Conservation (phyloP, 2,329 filamentous ascomycete genomes). For the Pseudogymnoascus sp. region DNA sequence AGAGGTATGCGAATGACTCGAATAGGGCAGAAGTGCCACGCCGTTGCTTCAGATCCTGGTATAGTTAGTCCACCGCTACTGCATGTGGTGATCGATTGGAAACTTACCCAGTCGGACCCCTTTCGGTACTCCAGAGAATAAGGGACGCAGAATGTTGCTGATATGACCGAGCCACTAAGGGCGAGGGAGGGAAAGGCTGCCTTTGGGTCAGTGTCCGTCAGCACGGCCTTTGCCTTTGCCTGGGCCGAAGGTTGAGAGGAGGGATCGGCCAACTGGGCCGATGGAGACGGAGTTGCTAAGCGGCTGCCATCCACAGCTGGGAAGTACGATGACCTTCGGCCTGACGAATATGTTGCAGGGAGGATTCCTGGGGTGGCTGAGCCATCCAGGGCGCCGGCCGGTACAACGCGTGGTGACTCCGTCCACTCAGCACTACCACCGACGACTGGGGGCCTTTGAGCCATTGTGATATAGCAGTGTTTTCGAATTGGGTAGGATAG, state of each 20-base stretch:
- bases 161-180: constrained; percentile 58
- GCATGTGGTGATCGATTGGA: background rate
- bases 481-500: background rate
- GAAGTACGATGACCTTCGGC: background rate
- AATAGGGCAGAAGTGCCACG: constrained; percentile 86
- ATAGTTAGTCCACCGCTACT: background rate
- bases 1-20: constrained; percentile 81
- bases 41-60: constrained; percentile 63
- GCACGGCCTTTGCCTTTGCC: constrained; percentile 33
- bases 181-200: constrained; percentile 47
- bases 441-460: background rate
- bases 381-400: background rate
- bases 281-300: constrained; percentile 35
- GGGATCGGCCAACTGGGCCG: constrained; percentile 37
- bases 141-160: constrained; percentile 55
- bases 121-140: constrained; percentile 50
- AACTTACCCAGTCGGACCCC: constrained; percentile 51
- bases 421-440: background rate
- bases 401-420: background rate
- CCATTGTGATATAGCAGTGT: background rate
- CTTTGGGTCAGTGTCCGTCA: constrained; percentile 44
- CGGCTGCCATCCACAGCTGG: constrained; percentile 21
- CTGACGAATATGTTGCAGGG: background rate
- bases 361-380: background rate
- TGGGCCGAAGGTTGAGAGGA: constrained; percentile 29